phyloP scores from a whole-genome alignment of 768 basidiomycete species.

The Leccinum longicurvipes region DNA sequence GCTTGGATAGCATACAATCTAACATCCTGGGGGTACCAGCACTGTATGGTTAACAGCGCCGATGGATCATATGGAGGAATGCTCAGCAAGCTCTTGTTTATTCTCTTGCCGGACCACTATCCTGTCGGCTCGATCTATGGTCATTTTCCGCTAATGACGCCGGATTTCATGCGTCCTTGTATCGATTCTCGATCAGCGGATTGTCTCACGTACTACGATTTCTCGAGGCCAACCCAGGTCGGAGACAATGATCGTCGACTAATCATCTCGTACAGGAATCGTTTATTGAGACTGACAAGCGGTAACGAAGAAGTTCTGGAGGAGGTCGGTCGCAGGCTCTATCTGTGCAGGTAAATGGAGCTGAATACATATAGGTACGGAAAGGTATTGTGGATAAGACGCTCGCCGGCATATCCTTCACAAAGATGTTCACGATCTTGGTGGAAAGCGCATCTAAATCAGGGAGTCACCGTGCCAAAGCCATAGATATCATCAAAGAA shows the following conservation, averaged over 20 bases:
- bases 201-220: conserved; percentile 48
- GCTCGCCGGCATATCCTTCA: conserved; percentile 8
- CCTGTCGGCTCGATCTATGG: conserved; percentile 63
- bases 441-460: conserved; percentile 13
- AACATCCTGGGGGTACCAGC: conserved; percentile 76
- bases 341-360: neutral
- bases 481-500: conserved; percentile 61
- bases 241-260: neutral
- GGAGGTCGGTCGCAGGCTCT: conserved; percentile 11
- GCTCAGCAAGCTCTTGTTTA: conserved; percentile 70
- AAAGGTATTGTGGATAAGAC: conserved; percentile 15
- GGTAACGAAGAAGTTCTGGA: neutral
- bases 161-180: conserved; percentile 41
- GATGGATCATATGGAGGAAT: conserved; percentile 78
- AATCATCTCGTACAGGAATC: conserved; percentile 11
- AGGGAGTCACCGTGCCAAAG: conserved; percentile 10
- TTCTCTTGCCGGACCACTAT: conserved; percentile 67
- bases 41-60: conserved; percentile 57
- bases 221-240: conserved; percentile 45
- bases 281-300: conserved; percentile 17
- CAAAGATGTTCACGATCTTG: conserved; percentile 4
- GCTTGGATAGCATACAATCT: conserved; percentile 58
- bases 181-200: conserved; percentile 35
- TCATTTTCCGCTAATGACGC: conserved; percentile 79
- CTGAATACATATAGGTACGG: conserved; percentile 6